Conservation (phyloP, 768 basidiomycete species). For the Tricholoma sp. region DNA sequence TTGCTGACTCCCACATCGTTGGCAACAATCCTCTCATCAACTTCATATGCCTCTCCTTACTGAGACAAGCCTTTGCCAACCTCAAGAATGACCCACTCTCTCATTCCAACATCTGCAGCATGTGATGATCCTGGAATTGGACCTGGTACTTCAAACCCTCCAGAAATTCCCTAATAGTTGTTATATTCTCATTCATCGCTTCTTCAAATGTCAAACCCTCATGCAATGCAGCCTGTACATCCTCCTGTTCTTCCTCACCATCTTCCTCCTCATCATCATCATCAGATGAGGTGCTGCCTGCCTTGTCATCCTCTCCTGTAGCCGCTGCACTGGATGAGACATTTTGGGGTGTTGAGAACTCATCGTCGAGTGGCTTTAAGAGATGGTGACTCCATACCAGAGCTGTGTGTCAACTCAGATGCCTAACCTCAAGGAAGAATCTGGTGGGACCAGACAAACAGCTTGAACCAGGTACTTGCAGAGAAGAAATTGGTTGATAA, state of each 20-base stretch:
- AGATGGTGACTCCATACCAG: constrained; percentile 15
- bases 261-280: background rate
- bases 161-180: background rate
- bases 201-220: background rate
- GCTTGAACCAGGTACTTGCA: constrained; percentile 16
- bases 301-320: background rate
- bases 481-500: background rate
- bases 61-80: background rate
- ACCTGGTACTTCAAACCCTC: background rate
- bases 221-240: background rate
- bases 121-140: background rate
- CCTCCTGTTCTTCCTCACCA: background rate
- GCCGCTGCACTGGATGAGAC: background rate
- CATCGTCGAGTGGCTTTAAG: constrained; percentile 7
- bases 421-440: constrained; percentile 14
- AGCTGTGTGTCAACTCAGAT: background rate
- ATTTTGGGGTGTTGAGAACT: background rate
- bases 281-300: background rate
- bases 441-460: constrained; percentile 11
- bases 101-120: background rate
- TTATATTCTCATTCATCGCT: background rate
- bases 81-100: background rate
- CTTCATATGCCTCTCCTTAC: background rate
- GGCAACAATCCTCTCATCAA: background rate
- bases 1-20: background rate